These are phyloP conservation scores for Lecanicillium sp. DNA, from an alignment of 2,329 filamentous ascomycete species.

Conservation along the genomic window DNA sequence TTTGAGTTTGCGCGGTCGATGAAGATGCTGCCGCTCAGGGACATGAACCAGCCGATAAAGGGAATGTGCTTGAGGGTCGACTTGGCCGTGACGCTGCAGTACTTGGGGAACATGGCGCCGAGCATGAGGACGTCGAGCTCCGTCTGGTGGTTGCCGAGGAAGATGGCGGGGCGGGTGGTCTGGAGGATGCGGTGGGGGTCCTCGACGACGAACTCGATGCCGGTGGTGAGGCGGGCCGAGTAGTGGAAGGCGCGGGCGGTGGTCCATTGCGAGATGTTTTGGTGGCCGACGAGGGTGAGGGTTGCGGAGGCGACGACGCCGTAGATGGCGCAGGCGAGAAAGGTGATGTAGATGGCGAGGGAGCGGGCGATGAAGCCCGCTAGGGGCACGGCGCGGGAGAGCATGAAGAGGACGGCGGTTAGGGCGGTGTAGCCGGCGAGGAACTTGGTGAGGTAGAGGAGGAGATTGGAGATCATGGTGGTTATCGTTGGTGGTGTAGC, in stretches of 20 bases:
- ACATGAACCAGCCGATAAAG: conserved; percentile 92
- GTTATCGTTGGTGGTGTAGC: background rate
- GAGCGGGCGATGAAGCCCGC: conserved; percentile 62
- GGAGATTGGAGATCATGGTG: conserved; percentile 13
- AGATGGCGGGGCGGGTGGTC: conserved; percentile 70
- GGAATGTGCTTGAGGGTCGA: conserved; percentile 69
- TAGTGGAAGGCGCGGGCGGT: conserved; percentile 72
- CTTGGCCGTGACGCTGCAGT: conserved; percentile 92
- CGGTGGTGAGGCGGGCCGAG: conserved; percentile 65
- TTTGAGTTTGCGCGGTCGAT: conserved; percentile 83
- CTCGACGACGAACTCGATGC: conserved; percentile 67
- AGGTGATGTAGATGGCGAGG: conserved; percentile 55
- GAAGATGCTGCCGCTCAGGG: conserved; percentile 81
- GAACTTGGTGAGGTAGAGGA: conserved; percentile 35
- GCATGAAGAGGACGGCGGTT: conserved; percentile 49
- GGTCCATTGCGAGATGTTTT: conserved; percentile 78
- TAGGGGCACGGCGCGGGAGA: conserved; percentile 49
- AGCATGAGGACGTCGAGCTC: conserved; percentile 93
- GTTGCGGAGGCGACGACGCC: conserved; percentile 67
- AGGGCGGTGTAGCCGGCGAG: conserved; percentile 42
- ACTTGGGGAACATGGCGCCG: conserved; percentile 78
- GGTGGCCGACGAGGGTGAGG: conserved; percentile 63
- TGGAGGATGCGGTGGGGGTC: conserved; percentile 56
- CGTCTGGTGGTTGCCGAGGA: conserved; percentile 92
- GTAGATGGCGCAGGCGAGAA: conserved; percentile 56